Percentiles rank a stretch among this genome's conserved stretches.
Conservation (phyloP, 2,329 filamentous ascomycete genomes). For the Zasmidium citrigriseum region DNA sequence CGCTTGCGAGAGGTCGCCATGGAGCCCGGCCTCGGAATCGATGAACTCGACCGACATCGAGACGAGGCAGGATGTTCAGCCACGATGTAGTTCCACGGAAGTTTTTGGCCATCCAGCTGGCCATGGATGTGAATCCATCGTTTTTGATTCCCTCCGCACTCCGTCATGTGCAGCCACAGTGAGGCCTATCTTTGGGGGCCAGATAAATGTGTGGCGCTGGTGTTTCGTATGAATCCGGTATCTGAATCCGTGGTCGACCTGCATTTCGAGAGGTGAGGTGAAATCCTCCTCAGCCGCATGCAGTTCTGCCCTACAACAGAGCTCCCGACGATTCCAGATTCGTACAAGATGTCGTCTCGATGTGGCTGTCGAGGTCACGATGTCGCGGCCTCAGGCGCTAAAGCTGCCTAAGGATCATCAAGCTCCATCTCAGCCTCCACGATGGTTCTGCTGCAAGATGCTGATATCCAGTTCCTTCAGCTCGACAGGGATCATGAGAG, state of each 20-base stretch:
- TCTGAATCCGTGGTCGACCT: too few species aligned
- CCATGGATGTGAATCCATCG: neutral
- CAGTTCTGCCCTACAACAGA: neutral
- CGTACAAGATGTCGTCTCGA: neutral
- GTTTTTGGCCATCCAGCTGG: neutral
- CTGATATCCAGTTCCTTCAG: neutral
- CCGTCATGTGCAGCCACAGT: too few species aligned
- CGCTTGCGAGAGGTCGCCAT: too few species aligned
- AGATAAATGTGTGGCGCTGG: neutral
- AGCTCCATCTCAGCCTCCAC: conserved; percentile 4
- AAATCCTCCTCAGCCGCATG: neutral
- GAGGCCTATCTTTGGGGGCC: too few species aligned
- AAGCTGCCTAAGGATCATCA: conserved; percentile 9
- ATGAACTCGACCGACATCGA: too few species aligned
- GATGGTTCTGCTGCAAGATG: too few species aligned
- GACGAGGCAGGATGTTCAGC: neutral
- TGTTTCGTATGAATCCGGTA: too few species aligned
- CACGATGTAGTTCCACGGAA: neutral
- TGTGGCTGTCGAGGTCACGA: conserved; percentile 1
- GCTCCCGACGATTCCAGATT: neutral
- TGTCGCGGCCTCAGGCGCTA: neutral
- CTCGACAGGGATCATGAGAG: conserved; percentile 1
- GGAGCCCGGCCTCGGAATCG: too few species aligned
- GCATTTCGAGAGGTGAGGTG: too few species aligned
- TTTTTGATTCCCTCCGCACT: too few species aligned